These are phyloP conservation scores for Clitoria ternatea DNA, from an alignment of 306 rosid species.

Conservation along the genomic window DNA sequence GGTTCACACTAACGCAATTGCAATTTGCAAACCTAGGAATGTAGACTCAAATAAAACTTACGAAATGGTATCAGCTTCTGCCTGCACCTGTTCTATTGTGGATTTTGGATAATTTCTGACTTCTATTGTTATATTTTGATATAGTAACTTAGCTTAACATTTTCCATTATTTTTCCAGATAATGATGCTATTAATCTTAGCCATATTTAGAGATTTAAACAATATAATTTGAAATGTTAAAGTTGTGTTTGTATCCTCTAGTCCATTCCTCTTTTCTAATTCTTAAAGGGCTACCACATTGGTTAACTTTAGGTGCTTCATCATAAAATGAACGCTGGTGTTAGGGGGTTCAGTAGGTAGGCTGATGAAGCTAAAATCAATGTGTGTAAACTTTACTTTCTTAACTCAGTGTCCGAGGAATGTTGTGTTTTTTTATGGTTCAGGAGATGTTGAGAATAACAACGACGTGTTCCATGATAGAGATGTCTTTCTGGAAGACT, in stretches of 20 bases:
- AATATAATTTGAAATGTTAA: background rate
- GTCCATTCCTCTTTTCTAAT: too few species aligned
- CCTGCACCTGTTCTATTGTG: background rate
- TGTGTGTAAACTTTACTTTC: background rate
- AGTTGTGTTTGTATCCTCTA: background rate
- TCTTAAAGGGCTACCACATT: background rate
- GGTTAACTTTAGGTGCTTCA: background rate
- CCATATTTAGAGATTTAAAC: background rate
- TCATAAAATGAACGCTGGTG: background rate
- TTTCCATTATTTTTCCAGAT: background rate
- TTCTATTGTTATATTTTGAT: background rate
- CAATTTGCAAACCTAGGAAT: background rate
- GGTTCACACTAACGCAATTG: background rate
- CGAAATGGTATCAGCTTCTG: background rate
- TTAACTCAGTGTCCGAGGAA: constrained; percentile 10
- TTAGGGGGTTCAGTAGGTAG: constrained; percentile 4
- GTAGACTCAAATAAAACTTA: background rate
- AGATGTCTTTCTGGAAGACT: constrained; percentile 61
- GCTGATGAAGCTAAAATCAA: constrained; percentile 11
- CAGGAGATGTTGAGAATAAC: constrained; percentile 41
- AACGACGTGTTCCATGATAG: constrained; percentile 61
- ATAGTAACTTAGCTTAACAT: background rate
- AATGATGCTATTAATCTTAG: background rate
- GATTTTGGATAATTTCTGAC: background rate
- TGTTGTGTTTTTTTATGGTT: constrained; percentile 23